Base-by-base conservation (phyloP, 2,329 filamentous ascomycete genomes). In the Fusarium chlamydosporum region DNA sequence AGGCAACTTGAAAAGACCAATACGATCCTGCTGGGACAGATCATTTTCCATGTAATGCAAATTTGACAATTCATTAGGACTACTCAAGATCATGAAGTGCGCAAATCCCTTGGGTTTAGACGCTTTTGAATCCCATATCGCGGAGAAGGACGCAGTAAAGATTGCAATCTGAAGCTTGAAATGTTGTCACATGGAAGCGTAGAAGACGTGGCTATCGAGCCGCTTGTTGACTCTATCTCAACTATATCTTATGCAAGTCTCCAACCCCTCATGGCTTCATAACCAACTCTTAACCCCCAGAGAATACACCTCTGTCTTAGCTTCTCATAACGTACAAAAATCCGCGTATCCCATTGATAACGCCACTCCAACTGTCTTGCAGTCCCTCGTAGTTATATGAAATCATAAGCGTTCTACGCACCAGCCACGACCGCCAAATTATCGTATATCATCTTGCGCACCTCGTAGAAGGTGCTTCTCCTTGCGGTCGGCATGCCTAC, bases 381-480 rank as follows among this genome's bases (percentile, higher is more conserved):
- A n/a, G 3, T 15, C 34, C 37, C 29, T 33, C 13, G 15, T 56
- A 55, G 56, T 23, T 20, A 26, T 15, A 18, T 20, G 20, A 20
- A 35, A 10, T 16, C 20, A 23, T 13, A 3, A 7, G 18, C 18
- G 37, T 53, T 63, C 60, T 61, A 92, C 48, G 85, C 87, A 45
- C 92, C 92, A 16, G 91, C 91, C 70, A 99, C 94, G 62, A 98
- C 93, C 34, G 96, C 96, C 76, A 99, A 80, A 10, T 93, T 94
- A 72, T 97, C 93, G 78, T 99, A 99, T 69, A 99, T 96, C 79
- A 92, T 94, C 80, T 85, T 90, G 81, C 93, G 93, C 11, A 98
- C 95, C 53, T 92, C 92, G 75, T 93, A 92, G 76, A 97, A 96
- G 35, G 92, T 94, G 60, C 88, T 88, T 51, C 84, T 71, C 62